phyloP scores from a whole-genome alignment of 2,329 filamentous ascomycete genomes.

The Basipetospora chlamydospora region DNA sequence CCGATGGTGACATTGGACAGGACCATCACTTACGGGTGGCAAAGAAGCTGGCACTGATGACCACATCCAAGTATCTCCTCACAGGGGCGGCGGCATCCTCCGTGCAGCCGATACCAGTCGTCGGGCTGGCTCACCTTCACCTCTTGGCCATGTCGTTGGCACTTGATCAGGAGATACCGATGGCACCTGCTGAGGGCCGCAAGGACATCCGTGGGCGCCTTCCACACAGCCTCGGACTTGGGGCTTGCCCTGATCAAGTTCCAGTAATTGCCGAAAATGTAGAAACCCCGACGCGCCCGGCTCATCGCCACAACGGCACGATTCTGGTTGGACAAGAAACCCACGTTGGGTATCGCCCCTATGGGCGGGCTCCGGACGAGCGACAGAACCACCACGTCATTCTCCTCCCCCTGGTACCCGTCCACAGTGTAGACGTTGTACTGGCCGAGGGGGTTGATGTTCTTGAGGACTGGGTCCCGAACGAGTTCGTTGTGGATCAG shows the following conservation, averaged over 20 bases:
- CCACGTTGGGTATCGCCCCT: constrained; percentile 32
- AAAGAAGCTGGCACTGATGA: constrained; percentile 5
- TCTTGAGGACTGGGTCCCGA: constrained; percentile 13
- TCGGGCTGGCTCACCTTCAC: constrained; percentile 35
- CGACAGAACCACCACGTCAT: constrained; percentile 68
- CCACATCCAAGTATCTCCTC: constrained; percentile 3
- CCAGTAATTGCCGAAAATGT: constrained; percentile 65
- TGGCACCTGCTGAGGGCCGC: constrained; percentile 28
- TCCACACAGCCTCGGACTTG: constrained; percentile 26
- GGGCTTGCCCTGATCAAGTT: constrained; percentile 30
- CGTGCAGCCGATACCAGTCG: constrained; percentile 29
- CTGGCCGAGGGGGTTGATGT: constrained; percentile 16
- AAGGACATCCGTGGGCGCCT: background rate
- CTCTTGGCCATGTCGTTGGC: constrained; percentile 39
- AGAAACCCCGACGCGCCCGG: constrained; percentile 65
- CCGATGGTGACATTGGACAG: too few species aligned
- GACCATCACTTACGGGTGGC: constrained; percentile 5
- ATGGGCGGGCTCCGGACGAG: constrained; percentile 55
- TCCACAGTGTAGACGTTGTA: constrained; percentile 67
- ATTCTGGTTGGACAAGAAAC: constrained; percentile 55
- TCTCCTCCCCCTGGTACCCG: constrained; percentile 84
- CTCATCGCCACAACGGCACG: constrained; percentile 45
- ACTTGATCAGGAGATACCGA: constrained; percentile 47
- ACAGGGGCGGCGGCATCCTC: constrained; percentile 6
- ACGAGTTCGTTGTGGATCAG: constrained; percentile 37